Percentiles rank a stretch among this genome's conserved stretches.
These are phyloP conservation scores for Exsudoporus frostii DNA, from an alignment of 768 basidiomycete genomes.

Conservation along the genomic window DNA sequence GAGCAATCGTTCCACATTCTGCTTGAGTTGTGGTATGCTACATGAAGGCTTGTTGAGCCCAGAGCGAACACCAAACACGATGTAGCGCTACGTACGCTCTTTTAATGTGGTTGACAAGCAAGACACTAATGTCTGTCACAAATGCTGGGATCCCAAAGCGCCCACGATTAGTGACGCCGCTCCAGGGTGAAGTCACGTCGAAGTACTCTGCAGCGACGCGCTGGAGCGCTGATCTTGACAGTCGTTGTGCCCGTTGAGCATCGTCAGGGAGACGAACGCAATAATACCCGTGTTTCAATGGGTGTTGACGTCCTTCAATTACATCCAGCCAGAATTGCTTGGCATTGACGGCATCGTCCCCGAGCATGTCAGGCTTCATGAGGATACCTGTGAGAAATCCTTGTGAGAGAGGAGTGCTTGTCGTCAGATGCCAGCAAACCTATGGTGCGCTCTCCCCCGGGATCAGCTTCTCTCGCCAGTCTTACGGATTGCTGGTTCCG, in stretches of 20 bases:
- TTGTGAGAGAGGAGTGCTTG: background rate
- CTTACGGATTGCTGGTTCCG: conserved; percentile 58
- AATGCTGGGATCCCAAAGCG: conserved; percentile 57
- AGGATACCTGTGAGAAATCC: conserved; percentile 47
- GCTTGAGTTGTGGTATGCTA: conserved; percentile 48
- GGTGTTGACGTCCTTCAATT: conserved; percentile 45
- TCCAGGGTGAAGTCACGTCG: conserved; percentile 50
- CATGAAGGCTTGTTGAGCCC: conserved; percentile 1
- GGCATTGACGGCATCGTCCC: conserved; percentile 39
- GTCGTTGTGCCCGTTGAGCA: conserved; percentile 40
- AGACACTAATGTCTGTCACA: conserved; percentile 47
- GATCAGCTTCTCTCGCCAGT: conserved; percentile 54
- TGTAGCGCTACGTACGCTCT: conserved; percentile 39
- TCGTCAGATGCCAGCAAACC: conserved; percentile 36
- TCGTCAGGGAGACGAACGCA: conserved; percentile 67
- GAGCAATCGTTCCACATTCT: conserved; percentile 41
- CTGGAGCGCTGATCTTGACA: conserved; percentile 38
- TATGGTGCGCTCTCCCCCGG: conserved; percentile 55
- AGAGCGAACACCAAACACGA: background rate
- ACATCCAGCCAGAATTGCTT: conserved; percentile 48
- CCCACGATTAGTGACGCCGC: conserved; percentile 36
- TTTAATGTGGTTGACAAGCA: conserved; percentile 53
- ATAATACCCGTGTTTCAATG: conserved; percentile 57
- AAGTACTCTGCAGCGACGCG: conserved; percentile 45
- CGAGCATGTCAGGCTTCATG: conserved; percentile 65